These are phyloP conservation scores for Botrytis galanthina DNA, from an alignment of 2,329 filamentous ascomycete genomes.

Conservation along the genomic window DNA sequence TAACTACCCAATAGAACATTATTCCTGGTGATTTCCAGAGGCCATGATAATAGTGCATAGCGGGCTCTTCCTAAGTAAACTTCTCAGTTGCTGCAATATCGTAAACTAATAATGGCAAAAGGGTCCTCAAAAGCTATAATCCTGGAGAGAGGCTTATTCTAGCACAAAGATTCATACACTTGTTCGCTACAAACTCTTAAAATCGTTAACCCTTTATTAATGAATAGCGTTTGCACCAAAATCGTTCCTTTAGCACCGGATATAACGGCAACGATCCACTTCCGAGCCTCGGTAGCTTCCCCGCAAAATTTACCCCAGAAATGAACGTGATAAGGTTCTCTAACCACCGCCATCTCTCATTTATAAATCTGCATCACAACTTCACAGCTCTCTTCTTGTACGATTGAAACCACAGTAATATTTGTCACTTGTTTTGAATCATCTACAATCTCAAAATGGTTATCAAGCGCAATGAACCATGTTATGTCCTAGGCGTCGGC, in stretches of 20 bases:
- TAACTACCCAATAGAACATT: neutral
- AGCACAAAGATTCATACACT: neutral
- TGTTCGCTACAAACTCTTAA: neutral
- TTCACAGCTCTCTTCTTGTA: neutral
- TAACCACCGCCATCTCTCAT: neutral
- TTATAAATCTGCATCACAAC: neutral
- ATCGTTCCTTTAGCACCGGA: neutral
- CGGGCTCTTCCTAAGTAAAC: too few relatives aligned
- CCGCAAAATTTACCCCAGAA: slow-evolving; percentile 9
- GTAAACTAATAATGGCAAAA: neutral
- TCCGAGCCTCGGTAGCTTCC: slow-evolving; percentile 10
- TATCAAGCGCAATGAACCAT: slow-evolving; percentile 41
- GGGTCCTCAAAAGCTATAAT: neutral
- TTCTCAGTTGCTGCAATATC: neutral
- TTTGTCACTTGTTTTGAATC: neutral
- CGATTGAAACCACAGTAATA: neutral
- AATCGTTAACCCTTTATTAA: neutral
- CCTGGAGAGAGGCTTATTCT: neutral
- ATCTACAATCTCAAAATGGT: slow-evolving; percentile 24
- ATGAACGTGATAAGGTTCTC: neutral
- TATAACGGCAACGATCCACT: neutral
- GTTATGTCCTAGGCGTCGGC: slow-evolving; percentile 93
- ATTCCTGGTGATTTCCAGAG: neutral
- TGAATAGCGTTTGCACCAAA: neutral
- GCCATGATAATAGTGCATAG: neutral